These are phyloP conservation scores for Phytophthora cactorum DNA, from an alignment of 352 stramenopile genomes.

Conservation along the genomic window DNA sequence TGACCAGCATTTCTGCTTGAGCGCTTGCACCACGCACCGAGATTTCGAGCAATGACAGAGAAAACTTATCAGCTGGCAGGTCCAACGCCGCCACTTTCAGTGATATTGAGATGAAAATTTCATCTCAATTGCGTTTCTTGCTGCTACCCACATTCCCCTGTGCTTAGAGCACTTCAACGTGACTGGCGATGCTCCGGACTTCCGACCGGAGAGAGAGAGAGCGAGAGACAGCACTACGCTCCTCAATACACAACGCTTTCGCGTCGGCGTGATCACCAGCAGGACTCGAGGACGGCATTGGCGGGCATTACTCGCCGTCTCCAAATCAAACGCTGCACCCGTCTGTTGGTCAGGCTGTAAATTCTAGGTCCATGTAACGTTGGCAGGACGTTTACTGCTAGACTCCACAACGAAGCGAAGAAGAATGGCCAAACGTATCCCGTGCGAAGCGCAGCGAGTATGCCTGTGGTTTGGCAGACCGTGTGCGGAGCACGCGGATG, in stretches of 20 bases:
- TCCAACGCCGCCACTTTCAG: not conserved
- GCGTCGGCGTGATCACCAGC: conserved; percentile 8
- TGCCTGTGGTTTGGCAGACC: no score
- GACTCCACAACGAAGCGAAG: no score
- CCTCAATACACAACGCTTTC: conserved; percentile 19
- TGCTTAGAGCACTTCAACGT: conserved; percentile 16
- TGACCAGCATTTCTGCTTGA: conserved; percentile 1
- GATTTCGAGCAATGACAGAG: not conserved
- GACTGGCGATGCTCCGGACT: not conserved
- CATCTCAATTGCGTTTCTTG: no score
- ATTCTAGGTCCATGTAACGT: no score
- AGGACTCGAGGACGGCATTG: conserved; percentile 6
- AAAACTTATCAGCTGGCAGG: not conserved
- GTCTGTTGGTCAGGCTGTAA: not conserved
- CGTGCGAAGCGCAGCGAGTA: no score
- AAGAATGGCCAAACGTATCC: no score
- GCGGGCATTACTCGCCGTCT: conserved; percentile 12
- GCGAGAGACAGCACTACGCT: not conserved
- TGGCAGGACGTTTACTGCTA: no score
- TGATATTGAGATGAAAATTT: no score
- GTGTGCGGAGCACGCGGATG: no score
- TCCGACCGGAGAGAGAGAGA: no score
- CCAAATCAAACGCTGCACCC: conserved; percentile 13
- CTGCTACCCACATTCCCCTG: no score
- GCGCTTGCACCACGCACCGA: not conserved